Conservation (phyloP, 2,329 filamentous ascomycete species). For the Fusarium sp. region DNA sequence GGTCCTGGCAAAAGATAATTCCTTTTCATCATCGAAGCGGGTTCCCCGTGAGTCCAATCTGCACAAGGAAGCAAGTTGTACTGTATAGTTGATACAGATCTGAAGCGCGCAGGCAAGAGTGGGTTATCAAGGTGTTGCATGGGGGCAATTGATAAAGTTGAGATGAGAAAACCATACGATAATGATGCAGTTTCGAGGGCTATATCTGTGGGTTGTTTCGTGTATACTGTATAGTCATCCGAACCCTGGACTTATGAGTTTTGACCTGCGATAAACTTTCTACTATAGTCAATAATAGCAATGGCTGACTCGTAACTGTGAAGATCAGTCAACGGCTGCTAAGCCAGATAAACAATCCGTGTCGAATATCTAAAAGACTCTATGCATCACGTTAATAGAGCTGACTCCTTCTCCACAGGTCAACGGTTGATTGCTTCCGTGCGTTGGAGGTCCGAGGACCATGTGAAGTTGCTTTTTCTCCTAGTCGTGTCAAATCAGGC, state of each 20-base stretch:
- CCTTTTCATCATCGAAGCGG: neutral
- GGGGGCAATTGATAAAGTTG: neutral
- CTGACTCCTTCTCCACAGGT: neutral
- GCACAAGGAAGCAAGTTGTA: neutral
- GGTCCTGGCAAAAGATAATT: neutral
- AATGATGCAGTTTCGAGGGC: neutral
- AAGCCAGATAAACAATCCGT: neutral
- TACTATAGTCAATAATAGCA: neutral
- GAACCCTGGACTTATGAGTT: neutral
- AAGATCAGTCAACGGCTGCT: neutral
- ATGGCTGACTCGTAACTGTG: neutral
- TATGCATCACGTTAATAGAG: neutral
- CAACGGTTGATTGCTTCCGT: neutral
- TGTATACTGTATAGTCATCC: neutral
- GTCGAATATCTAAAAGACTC: neutral
- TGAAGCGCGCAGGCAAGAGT: neutral
- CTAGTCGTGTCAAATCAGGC: neutral
- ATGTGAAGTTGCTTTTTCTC: neutral
- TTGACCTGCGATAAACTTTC: neutral
- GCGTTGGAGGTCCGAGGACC: neutral
- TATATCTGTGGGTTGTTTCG: neutral
- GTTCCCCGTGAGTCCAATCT: too few species aligned
- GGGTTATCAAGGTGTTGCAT: neutral
- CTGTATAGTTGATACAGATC: neutral
- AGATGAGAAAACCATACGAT: neutral